A percentile compares a stretch with the other conserved stretches of the same genome.
Evolutionary conservation across 139 green algal species (phyloP).

Genomic region (Ettlia oleoabundans): DNA sequence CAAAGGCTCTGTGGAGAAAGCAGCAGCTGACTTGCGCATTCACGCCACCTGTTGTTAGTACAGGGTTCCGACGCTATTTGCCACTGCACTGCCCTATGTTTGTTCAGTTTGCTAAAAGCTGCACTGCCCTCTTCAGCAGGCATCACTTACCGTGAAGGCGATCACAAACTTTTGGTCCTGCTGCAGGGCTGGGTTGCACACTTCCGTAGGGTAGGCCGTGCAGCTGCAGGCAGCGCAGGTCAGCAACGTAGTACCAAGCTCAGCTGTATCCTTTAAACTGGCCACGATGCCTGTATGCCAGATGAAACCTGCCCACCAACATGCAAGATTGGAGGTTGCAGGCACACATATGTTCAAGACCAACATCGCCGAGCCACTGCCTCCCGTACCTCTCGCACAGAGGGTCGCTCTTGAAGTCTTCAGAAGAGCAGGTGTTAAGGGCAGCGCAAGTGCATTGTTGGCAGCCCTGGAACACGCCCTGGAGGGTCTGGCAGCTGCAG

Average conservation of each 20-base stretch:
- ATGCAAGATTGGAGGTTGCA: background rate
- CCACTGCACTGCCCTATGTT: background rate
- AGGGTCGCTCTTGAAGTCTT: background rate
- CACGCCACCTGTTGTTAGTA: too few relatives aligned
- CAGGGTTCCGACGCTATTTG: too few relatives aligned
- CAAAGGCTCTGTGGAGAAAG: too few relatives aligned
- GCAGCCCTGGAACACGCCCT: conserved; percentile 27
- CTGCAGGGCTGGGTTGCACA: conserved; percentile 11
- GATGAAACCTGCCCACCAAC: background rate
- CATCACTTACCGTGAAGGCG: conserved; percentile 39
- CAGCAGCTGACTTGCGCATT: too few relatives aligned
- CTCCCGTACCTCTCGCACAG: background rate
- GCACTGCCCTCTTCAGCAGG: background rate
- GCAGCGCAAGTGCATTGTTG: conserved; percentile 16
- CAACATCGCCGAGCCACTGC: too few relatives aligned
- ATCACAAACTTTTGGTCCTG: conserved; percentile 4
- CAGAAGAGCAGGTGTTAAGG: conserved; percentile 14
- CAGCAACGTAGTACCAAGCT: background rate
- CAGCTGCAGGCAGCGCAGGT: conserved; percentile 9
- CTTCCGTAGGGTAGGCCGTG: conserved; percentile 11
- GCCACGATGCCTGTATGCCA: too few relatives aligned
- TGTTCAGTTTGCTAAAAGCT: background rate
- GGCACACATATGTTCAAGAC: too few relatives aligned
- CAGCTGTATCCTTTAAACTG: background rate
- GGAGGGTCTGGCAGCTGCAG: conserved; percentile 9